Base-by-base conservation (phyloP, 805 yeast genomes). In the Candida golubevii region DNA sequence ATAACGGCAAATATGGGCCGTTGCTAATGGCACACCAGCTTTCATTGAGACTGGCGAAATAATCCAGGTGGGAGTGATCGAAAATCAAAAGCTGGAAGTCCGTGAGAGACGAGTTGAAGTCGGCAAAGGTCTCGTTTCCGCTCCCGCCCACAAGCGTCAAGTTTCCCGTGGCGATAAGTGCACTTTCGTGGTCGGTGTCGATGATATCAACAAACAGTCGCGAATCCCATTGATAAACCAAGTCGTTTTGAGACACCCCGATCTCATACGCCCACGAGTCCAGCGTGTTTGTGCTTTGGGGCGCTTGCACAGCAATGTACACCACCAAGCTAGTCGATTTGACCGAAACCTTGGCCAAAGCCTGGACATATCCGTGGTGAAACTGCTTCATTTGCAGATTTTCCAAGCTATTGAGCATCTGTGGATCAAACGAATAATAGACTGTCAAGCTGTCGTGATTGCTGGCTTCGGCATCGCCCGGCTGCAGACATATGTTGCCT, bases 11-110 rank as follows among this genome's bases (percentile, higher is more conserved):
- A 6, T 65, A 68, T 13, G 78, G 80, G 4, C 82, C 85, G 39
- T 71, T 72, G 38, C 73, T 62, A 7, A 87, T 65, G 0, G 95
- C 96, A 63, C 93, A 85, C 76, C 86, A 78, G 39, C 91, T 82
- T 48, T 66, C 65, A 39, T 74, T 71, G 39, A 84, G 57, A 2
- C 60, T 62, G 1, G 49, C 49, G 40, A 75, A 68, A 44, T 66
- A 57, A 42, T 65, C 56, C 8, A 58, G 53, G 32, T 69, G 63
- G 3, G 65, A 69, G 37, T 67, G 56, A 1, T 77, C 65, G 50
- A 77, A 83, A 2, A 85, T 55, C 54, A 72, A 77, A 11, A 83
- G 47, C 10, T 63, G 63, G 48, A 66, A 74, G 33, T 53, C 59
- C 26, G 67, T 61, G 1, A 59, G 26, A 14, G 62, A 54, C 12